Percentiles rank a stretch among this genome's conserved stretches.
Evolutionary conservation across 352 stramenopile genomes (phyloP).

Genomic region (Elongisporangium senticosum): DNA sequence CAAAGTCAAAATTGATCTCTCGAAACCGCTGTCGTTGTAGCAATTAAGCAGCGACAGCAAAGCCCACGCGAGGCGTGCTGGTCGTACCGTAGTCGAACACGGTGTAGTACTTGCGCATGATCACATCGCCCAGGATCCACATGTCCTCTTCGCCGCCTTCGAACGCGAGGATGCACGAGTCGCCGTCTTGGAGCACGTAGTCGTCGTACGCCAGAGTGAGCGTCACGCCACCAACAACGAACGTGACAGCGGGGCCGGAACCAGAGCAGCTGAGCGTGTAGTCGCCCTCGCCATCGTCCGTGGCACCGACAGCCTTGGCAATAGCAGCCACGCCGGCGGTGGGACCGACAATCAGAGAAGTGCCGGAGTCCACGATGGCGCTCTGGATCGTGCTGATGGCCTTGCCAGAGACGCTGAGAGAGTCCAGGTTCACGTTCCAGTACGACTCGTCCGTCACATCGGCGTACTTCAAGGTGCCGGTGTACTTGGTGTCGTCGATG

Average conservation of each 20-base stretch:
- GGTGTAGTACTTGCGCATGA: conserved; percentile 83
- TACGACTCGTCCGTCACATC: conserved; percentile 15
- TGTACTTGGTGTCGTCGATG: conserved; percentile 72
- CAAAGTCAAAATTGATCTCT: too few species aligned
- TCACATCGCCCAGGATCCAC: conserved; percentile 71
- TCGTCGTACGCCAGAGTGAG: conserved; percentile 21
- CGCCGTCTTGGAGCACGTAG: conserved; percentile 65
- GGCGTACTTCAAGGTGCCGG: conserved; percentile 79
- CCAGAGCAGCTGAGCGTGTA: background rate
- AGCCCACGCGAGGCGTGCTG: conserved; percentile 34
- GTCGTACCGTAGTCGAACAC: conserved; percentile 58
- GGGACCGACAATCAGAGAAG: conserved; percentile 13
- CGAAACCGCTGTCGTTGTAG: background rate
- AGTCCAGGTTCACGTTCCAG: conserved; percentile 31
- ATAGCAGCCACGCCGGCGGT: conserved; percentile 12
- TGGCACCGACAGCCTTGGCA: conserved; percentile 13
- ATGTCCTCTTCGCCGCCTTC: conserved; percentile 63
- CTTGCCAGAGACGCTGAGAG: conserved; percentile 23
- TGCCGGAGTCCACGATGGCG: conserved; percentile 24
- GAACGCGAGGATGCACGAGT: conserved; percentile 83
- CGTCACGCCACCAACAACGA: background rate
- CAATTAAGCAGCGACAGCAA: conserved; percentile 21
- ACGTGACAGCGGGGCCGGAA: background rate
- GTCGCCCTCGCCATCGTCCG: background rate
- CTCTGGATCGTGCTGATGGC: conserved; percentile 9